A percentile compares a stretch with the other conserved stretches of the same genome.
Conservation (phyloP, 1,284 basidiomycete genomes). For the Xerocomus nothofagi region DNA sequence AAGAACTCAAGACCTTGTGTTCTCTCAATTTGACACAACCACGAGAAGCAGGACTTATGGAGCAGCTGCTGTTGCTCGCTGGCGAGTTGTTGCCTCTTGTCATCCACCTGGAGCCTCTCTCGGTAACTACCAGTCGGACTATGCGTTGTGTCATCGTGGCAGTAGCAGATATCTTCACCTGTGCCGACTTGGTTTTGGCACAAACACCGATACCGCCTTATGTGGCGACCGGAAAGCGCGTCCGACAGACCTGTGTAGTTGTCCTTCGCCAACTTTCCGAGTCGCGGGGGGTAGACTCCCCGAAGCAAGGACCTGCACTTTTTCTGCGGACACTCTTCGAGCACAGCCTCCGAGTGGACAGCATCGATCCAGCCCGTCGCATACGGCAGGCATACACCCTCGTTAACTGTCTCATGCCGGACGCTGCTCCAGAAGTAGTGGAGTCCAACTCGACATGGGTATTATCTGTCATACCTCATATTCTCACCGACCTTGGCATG, state of each 20-base stretch:
- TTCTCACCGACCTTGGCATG: slow-evolving; percentile 50
- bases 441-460: slow-evolving; percentile 47
- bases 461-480: slow-evolving; percentile 52
- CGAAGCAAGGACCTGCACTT: slow-evolving; percentile 41
- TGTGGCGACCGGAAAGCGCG: slow-evolving; percentile 16
- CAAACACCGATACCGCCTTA: slow-evolving; percentile 33
- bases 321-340: slow-evolving; percentile 57
- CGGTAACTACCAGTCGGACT: slow-evolving; percentile 50
- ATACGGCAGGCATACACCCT: slow-evolving; percentile 55
- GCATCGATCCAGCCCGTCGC: slow-evolving; percentile 55
- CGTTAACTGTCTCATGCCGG: slow-evolving; percentile 57
- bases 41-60: slow-evolving; percentile 44
- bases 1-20: slow-evolving; percentile 56
- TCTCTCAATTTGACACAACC: slow-evolving; percentile 35
- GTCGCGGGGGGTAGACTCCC: slow-evolving; percentile 38
- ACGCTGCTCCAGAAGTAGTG: slow-evolving; percentile 23
- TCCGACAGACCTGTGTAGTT: slow-evolving; percentile 51
- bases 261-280: slow-evolving; percentile 45
- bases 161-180: slow-evolving; percentile 56
- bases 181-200: slow-evolving; percentile 45
- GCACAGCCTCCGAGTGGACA: slow-evolving; percentile 39
- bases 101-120: slow-evolving; percentile 43
- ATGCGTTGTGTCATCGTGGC: slow-evolving; percentile 44
- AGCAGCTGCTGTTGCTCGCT: slow-evolving; percentile 54
- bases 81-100: slow-evolving; percentile 56